Conservation (phyloP, 139 green algal genomes). For the Volvox africanus region DNA sequence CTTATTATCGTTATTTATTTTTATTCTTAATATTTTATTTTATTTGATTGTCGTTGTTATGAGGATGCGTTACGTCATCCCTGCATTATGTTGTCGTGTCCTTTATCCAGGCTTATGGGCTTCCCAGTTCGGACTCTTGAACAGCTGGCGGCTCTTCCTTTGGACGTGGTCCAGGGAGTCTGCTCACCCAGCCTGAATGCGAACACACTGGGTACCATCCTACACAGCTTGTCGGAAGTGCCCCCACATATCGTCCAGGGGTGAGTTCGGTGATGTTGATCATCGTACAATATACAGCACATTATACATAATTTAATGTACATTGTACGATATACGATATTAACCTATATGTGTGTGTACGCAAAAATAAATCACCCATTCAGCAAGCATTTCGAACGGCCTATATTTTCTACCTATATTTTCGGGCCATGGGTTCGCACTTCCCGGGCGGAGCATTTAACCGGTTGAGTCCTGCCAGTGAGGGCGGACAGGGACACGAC, state of each 20-base stretch:
- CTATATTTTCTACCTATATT: no score
- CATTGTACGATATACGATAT: background rate
- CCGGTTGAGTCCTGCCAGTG: no score
- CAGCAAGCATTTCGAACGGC: no score
- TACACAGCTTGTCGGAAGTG: background rate
- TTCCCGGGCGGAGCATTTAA: no score
- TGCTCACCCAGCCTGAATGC: background rate
- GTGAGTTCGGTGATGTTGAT: background rate
- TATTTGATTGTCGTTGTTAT: background rate
- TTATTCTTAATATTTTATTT: background rate
- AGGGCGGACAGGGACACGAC: no score
- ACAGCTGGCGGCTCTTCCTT: background rate
- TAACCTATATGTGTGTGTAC: background rate
- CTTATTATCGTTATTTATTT: no score
- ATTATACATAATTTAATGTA: no score
- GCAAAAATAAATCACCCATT: no score
- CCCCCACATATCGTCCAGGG: background rate
- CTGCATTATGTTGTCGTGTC: no score
- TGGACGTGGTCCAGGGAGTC: background rate
- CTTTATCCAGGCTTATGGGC: slow-evolving; percentile 5
- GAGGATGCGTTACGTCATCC: no score
- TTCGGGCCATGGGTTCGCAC: no score
- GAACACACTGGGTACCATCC: background rate
- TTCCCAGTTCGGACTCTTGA: background rate
- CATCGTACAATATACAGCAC: no score